A percentile compares a stretch with the other conserved stretches of the same genome.
Conservation (phyloP, 805 yeast species). For the Cyberlindnera misumaiensis region DNA sequence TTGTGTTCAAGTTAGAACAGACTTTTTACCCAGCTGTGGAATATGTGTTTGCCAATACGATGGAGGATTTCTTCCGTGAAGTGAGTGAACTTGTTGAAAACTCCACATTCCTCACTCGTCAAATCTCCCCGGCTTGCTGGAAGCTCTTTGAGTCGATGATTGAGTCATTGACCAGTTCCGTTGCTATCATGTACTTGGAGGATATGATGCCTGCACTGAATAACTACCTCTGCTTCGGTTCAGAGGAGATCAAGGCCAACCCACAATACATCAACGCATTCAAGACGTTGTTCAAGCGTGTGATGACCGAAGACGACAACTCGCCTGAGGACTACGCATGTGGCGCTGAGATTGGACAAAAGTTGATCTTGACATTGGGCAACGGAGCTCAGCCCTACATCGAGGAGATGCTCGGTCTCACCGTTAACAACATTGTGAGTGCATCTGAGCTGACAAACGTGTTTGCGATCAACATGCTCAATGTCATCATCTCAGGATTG, state of each 20-base stretch:
- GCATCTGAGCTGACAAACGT: slow-evolving; percentile 21
- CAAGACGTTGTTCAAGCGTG: slow-evolving; percentile 40
- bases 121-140: slow-evolving; percentile 72
- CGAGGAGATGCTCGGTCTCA: slow-evolving; percentile 32
- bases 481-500: slow-evolving; percentile 58
- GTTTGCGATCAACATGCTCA: slow-evolving; percentile 43
- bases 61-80: slow-evolving; percentile 73
- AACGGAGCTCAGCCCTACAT: slow-evolving; percentile 36
- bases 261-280: slow-evolving; percentile 42
- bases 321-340: slow-evolving; percentile 49
- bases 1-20: slow-evolving; percentile 58
- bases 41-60: slow-evolving; percentile 55
- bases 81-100: slow-evolving; percentile 69
- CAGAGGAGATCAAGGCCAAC: slow-evolving; percentile 39
- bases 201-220: slow-evolving; percentile 70
- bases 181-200: slow-evolving; percentile 62
- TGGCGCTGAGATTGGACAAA: slow-evolving; percentile 60
- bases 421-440: slow-evolving; percentile 32
- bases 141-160: slow-evolving; percentile 49
- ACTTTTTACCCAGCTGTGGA: slow-evolving; percentile 64
- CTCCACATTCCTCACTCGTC: slow-evolving; percentile 53
- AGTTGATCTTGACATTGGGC: slow-evolving; percentile 53
- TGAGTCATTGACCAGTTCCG: slow-evolving; percentile 30
- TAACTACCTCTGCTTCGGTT: slow-evolving; percentile 62
- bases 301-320: slow-evolving; percentile 38